phyloP scores from a whole-genome alignment of 495 filamentous ascomycete genomes.

The Penicillium steckii region DNA sequence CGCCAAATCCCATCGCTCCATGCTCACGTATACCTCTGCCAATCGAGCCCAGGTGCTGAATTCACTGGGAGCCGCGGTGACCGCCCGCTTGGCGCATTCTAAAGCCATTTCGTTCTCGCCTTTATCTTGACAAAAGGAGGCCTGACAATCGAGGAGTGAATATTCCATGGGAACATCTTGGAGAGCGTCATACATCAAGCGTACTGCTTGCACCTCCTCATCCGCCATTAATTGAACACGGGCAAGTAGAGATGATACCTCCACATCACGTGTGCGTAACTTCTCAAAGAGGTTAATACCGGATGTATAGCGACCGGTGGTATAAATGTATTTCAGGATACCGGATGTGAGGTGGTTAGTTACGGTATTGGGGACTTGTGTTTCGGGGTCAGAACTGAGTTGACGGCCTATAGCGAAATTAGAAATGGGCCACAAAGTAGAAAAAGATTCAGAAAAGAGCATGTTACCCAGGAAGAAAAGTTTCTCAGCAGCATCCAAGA shows the following conservation, averaged over 20 bases:
- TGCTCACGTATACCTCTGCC: slow-evolving; percentile 84
- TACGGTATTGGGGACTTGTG: slow-evolving; percentile 94
- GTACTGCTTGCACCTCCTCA: slow-evolving; percentile 92
- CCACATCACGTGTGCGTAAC: slow-evolving; percentile 81
- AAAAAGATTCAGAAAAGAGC: not conserved
- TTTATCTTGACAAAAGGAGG: slow-evolving; percentile 88
- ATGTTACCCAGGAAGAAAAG: slow-evolving; percentile 85
- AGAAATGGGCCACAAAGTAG: slow-evolving; percentile 9
- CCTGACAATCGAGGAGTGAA: slow-evolving; percentile 88
- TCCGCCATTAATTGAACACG: slow-evolving; percentile 89
- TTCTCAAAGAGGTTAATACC: slow-evolving; percentile 99
- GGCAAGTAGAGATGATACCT: slow-evolving; percentile 89
- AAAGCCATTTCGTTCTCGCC: slow-evolving; percentile 82
- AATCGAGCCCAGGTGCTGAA: slow-evolving; percentile 95
- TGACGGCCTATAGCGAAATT: slow-evolving; percentile 68
- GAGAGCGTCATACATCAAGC: slow-evolving; percentile 81
- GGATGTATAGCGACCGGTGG: slow-evolving; percentile 90
- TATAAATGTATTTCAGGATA: slow-evolving; percentile 93
- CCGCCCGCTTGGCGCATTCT: slow-evolving; percentile 89
- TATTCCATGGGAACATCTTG: slow-evolving; percentile 95
- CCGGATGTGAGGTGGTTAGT: slow-evolving; percentile 94
- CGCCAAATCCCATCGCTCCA: slow-evolving; percentile 93
- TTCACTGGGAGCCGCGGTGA: slow-evolving; percentile 91
- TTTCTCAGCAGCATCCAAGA: slow-evolving; percentile 90
- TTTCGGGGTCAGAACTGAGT: slow-evolving; percentile 93